phyloP scores from a whole-genome alignment of 495 filamentous ascomycete species.

The Penicillium mononematosum region DNA sequence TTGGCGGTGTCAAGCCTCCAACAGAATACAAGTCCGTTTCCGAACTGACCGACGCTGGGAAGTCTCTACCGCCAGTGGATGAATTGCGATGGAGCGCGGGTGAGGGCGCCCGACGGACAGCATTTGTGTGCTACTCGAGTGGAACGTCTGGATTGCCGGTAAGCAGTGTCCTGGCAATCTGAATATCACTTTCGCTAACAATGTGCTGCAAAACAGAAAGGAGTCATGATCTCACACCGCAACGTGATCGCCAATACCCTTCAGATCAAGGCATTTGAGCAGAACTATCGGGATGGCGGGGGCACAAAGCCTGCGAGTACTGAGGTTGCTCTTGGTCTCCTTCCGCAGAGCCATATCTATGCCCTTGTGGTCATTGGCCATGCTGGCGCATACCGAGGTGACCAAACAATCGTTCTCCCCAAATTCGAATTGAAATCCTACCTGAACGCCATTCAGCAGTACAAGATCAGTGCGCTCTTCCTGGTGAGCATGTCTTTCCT shows the following conservation, averaged over 20 bases:
- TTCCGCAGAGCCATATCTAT: conserved; percentile 89
- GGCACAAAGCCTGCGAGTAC: conserved; percentile 38
- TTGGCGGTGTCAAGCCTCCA: conserved; percentile 46
- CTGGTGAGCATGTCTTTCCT: conserved; percentile 48
- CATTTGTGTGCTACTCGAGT: conserved; percentile 87
- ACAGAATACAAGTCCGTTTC: conserved; percentile 66
- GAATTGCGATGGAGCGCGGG: conserved; percentile 68
- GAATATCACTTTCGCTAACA: neutral
- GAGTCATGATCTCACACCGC: conserved; percentile 85
- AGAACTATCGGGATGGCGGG: conserved; percentile 36
- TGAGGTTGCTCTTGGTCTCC: conserved; percentile 67
- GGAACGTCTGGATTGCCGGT: conserved; percentile 86
- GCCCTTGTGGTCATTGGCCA: conserved; percentile 75
- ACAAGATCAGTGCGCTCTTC: conserved; percentile 68
- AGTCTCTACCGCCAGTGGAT: conserved; percentile 59
- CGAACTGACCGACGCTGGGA: conserved; percentile 66
- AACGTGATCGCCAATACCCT: conserved; percentile 86
- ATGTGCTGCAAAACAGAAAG: conserved; percentile 60
- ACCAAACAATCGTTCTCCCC: conserved; percentile 75
- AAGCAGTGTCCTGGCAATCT: conserved; percentile 26
- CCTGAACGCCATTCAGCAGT: conserved; percentile 66
- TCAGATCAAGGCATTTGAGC: conserved; percentile 59
- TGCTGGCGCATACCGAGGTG: conserved; percentile 67
- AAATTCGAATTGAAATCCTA: conserved; percentile 73
- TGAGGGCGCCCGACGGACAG: conserved; percentile 71